Evolutionary conservation across 306 rosid genomes (phyloP), one percentile per base, ranked within the genome.

Genomic region (Echinosophora koreensis): DNA sequence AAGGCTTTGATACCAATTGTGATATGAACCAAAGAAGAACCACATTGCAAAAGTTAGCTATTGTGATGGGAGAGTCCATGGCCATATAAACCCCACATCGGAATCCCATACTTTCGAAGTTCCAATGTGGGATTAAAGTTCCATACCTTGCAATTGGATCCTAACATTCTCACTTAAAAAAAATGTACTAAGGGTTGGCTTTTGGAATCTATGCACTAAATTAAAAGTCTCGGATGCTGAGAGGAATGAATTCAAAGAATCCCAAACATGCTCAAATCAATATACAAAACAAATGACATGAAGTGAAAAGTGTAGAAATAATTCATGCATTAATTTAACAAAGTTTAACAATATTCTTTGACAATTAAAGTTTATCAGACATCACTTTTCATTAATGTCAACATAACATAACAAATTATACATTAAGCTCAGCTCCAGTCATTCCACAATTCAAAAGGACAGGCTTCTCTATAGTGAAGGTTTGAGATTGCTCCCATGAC

Each of bases 221-320:
- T 15, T 13, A 69, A 59, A 77, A 11, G n/a, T 4, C 54, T 61
- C 58, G 46, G 49, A 47, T 60, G 62, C 55, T 39, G 28, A 68
- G 60, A 60, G 15, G 46, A 49, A 55, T 8, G 54, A 59, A 60
- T 47, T 57, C 58, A 62, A 47, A 60, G 46, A 78, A 59, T 69
- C 39, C 58, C 5, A 6, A 28, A 44, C 13, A 67, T 41, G 12
- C 63, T 47, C 32, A 46, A 68, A 57, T 8, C 44, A 68, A 32
- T 51, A 44, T 16, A 16, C 49, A 78, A 77, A 68, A 67, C 4
- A n/a, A 39, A 35, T 13, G 5, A 37, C 10, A 22, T 17, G 28
- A 74, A 46, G 15, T 4, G 8, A 58, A 17, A 66, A 59, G 61
- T 51, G 63, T 11, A 52, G 15, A 78, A 35, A 69, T 3, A 59